Conservation (phyloP, 352 stramenopile species). For the Phytophthora brassicae region DNA sequence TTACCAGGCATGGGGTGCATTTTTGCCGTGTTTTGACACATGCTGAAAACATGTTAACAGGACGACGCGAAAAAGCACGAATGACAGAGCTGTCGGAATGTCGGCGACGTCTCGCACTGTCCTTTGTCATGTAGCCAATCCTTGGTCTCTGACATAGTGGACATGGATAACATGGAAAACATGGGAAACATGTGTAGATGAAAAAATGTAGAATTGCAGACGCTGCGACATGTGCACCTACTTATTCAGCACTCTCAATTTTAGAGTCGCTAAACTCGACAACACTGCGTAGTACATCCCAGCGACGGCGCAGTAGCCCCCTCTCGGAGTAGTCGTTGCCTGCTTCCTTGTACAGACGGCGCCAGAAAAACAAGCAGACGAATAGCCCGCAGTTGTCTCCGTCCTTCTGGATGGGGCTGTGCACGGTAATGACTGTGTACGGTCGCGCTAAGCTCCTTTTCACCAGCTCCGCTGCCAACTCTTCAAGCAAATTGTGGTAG, state of each 20-base stretch:
- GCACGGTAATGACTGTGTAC: background rate
- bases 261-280: background rate
- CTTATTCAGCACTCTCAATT: too few relatives aligned
- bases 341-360: background rate
- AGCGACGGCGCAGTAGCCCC: background rate
- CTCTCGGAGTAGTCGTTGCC: background rate
- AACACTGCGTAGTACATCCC: background rate
- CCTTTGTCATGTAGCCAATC: background rate
- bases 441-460: background rate
- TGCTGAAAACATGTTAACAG: background rate
- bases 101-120: background rate
- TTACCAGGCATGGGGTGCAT: too few relatives aligned
- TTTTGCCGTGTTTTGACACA: too few relatives aligned
- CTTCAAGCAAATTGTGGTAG: background rate
- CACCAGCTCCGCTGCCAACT: background rate
- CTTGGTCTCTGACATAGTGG: background rate
- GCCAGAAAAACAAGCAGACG: background rate
- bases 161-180: background rate
- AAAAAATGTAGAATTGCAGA: too few relatives aligned
- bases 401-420: background rate
- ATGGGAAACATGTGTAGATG: too few relatives aligned
- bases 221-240: too few relatives aligned
- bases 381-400: background rate
- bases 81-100: background rate
- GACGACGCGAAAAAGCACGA: background rate